phyloP scores from a whole-genome alignment of 768 basidiomycete genomes.

The Infundibulicybe gibba region DNA sequence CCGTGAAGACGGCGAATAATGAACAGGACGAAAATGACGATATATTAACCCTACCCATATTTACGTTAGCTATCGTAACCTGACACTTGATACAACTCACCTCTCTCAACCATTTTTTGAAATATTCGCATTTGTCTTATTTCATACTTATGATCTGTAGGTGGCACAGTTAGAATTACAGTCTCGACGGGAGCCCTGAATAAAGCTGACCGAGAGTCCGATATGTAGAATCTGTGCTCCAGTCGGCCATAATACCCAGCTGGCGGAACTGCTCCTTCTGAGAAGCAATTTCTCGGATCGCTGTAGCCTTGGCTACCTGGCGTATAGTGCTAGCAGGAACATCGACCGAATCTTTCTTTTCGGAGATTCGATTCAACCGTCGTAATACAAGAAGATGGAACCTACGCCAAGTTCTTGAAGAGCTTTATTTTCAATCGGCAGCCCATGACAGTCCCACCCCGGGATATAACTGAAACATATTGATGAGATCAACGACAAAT shows the following conservation, averaged over 20 bases:
- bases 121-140: conserved; percentile 86
- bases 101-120: conserved; percentile 82
- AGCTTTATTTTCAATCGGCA: conserved; percentile 96
- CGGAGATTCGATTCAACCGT: conserved; percentile 1
- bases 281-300: conserved; percentile 64
- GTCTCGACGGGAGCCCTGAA: too few species aligned
- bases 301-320: conserved; percentile 65
- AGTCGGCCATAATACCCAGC: conserved; percentile 92
- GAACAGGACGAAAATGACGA: conserved; percentile 83
- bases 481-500: not conserved
- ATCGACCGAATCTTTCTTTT: conserved; percentile 51
- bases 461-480: conserved; percentile 69
- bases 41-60: conserved; percentile 71
- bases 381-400: not conserved
- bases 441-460: conserved; percentile 98
- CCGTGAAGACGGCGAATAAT: conserved; percentile 92
- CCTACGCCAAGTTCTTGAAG: conserved; percentile 70
- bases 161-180: too few species aligned
- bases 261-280: conserved; percentile 80
- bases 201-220: conserved; percentile 68
- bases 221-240: conserved; percentile 71
- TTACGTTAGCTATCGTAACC: not conserved
- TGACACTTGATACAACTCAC: conserved; percentile 27
- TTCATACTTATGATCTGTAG: conserved; percentile 79
- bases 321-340: conserved; percentile 65